Evolutionary conservation across 2,329 filamentous ascomycete genomes (phyloP), one percentile per base, ranked within the genome.

Genomic region (Apiospora sp.): DNA sequence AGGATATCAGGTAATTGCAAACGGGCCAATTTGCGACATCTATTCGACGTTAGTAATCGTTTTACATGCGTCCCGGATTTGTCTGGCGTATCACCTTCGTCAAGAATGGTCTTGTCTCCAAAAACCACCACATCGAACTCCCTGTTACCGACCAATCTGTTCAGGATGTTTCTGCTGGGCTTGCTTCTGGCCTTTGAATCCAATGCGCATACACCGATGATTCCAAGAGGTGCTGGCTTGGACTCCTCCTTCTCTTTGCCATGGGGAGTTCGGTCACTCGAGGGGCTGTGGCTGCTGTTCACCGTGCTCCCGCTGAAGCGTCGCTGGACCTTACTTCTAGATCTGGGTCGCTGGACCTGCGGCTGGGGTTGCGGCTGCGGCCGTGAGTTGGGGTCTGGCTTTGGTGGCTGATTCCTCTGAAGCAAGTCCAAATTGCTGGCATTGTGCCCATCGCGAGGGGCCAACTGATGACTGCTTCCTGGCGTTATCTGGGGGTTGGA

Each of bases 71-170:
- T 22, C 44, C 6, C 22, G 24, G 14, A 41, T 30, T 71, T 14
- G 41, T 80, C 87, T 77, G 77, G 90, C 89, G 89, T 41, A n/a
- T 41, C n/a, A 64, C 58, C 58, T 89, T 99, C 96, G 79, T 99
- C 96, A 48, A 99, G 87, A 77, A 99, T 99, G 61, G 98, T 96
- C 84, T 99, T 99, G 85, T 99, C 96, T 68, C 96, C 97, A 85
- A 99, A 99, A 16, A 99, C 96, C 74, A 97, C 92, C 34, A 98
- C 95, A 79, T 99, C 96, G 79, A 99, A 98, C 78, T 98, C 96
- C 69, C 92, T 91, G 76, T 97, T 95, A 46, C 93, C 91, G 76
- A 98, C 96, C 27, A 99, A 87, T 69, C 95, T 91, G 79, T 97
- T 98, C 73, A 99, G 85, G 77, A 99, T 99, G 80, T 98, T 98